Evolutionary conservation across 2,329 filamentous ascomycete species (phyloP).

Genomic region (Chalaropsis thielavioides): DNA sequence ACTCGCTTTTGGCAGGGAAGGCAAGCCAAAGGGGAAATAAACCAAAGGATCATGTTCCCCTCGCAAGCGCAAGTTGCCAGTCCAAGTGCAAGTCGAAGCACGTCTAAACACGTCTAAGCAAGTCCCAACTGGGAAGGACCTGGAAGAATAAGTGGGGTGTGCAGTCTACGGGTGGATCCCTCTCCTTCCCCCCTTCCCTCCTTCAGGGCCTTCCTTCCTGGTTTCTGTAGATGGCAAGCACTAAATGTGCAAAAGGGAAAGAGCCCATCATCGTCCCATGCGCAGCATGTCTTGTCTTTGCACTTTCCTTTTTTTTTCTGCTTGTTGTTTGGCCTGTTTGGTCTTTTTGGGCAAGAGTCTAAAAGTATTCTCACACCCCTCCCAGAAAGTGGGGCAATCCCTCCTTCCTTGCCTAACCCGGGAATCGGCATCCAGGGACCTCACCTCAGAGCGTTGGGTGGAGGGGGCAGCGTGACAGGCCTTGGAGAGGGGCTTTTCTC

Average conservation of each 20-base stretch:
- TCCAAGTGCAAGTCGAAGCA: not conserved
- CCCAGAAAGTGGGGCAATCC: not conserved
- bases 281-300: not conserved
- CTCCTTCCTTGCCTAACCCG: not conserved
- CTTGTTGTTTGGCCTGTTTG: not conserved
- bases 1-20: not conserved
- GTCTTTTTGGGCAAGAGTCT: not conserved
- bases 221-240: too few species aligned
- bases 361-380: not conserved
- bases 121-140: not conserved
- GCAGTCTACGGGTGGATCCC: not conserved
- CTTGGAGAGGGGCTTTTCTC: not conserved
- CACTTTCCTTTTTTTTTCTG: not conserved
- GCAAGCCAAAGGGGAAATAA: not conserved
- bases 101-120: not conserved
- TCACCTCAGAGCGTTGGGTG: not conserved
- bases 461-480: not conserved
- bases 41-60: not conserved
- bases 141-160: not conserved
- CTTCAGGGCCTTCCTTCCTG: not conserved
- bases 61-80: not conserved
- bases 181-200: not conserved
- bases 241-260: not conserved
- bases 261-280: not conserved
- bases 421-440: not conserved